Base-by-base conservation (phyloP, 805 yeast species). In the Suhomyces faveliae region DNA sequence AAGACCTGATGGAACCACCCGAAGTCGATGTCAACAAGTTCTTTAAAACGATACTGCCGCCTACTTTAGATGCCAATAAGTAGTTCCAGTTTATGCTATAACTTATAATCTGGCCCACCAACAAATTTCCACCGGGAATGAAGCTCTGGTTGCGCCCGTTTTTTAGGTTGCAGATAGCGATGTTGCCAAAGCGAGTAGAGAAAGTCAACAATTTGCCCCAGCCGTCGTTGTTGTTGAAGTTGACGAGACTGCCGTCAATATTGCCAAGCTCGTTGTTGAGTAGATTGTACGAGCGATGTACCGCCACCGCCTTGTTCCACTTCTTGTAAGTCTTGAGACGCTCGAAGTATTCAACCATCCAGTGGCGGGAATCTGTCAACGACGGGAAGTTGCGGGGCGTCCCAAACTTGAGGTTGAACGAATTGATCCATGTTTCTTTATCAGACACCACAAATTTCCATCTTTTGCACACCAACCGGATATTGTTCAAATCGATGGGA, bases 381-480 rank as follows among this genome's bases (percentile, higher is more conserved):
- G 78, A 67, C 3, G 83, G 73, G 51, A 80, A 79, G 5, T 53
- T 49, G 27, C 56, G 65, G 5, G 54, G 52, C 3, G 69, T 64
- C 1, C 71, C 70, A 51, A 76, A 76, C 42, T 67, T 63, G 27
- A 61, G 52, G 25, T 59, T 59, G 53, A 79, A 79, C 5, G 79
- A 71, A 33, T 65, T 68, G 51, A 63, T 62, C 84, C 84, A 80
- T 21, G 78, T 72, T 9, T 66, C 60, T 47, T 71, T 68, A 54
- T 78, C 79, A 46, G 67, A 66, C 2, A 77, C 67, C 1, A 76
- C 70, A 35, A 51, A 51, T 50, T 72, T 64, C 85, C 85, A 80
- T 40, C 64, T 55, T 43, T 63, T 68, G 52, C 84, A 79, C 5
- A 80, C 85, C 17, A 67, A 51, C 6, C 78, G 65, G 6, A 74